Evolutionary conservation across 2,329 filamentous ascomycete genomes (phyloP).

Genomic region (Colletotrichum acutatum): DNA sequence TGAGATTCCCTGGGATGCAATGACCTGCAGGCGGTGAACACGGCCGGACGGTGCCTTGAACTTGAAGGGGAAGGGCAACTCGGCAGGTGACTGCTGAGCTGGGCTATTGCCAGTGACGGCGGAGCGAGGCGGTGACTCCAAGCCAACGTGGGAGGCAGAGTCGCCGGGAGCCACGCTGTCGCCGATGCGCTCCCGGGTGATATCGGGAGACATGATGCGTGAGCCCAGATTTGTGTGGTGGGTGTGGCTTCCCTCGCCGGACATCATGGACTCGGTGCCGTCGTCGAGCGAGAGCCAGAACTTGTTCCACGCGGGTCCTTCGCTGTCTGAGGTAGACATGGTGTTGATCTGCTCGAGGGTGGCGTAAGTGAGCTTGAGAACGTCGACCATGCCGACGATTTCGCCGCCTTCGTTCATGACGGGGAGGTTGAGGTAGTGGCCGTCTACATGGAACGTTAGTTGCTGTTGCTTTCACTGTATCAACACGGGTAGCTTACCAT

Average conservation of each 20-base stretch:
- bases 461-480: not conserved
- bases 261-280: slow-evolving; percentile 96
- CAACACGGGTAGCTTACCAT: slow-evolving; percentile 70
- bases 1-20: slow-evolving; percentile 81
- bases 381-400: slow-evolving; percentile 99
- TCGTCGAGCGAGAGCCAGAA: slow-evolving; percentile 98
- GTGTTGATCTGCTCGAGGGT: slow-evolving; percentile 98
- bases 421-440: slow-evolving; percentile 96
- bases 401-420: slow-evolving; percentile 98
- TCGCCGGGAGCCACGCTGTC: slow-evolving; percentile 93
- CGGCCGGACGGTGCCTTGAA: slow-evolving; percentile 97
- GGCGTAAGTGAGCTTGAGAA: slow-evolving; percentile 97
- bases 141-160: slow-evolving; percentile 91
- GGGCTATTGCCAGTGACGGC: slow-evolving; percentile 59
- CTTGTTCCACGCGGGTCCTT: slow-evolving; percentile 99
- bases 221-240: slow-evolving; percentile 72
- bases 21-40: slow-evolving; percentile 90
- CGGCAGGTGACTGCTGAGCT: slow-evolving; percentile 70
- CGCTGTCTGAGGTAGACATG: slow-evolving; percentile 87
- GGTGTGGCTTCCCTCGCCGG: slow-evolving; percentile 84
- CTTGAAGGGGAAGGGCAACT: slow-evolving; percentile 94
- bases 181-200: slow-evolving; percentile 74
- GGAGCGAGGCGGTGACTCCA: slow-evolving; percentile 80
- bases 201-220: slow-evolving; percentile 84
- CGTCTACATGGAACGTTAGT: slow-evolving; percentile 69